Base-by-base conservation (phyloP, 2,329 filamentous ascomycete species). In the Tolypocladium tundrense region DNA sequence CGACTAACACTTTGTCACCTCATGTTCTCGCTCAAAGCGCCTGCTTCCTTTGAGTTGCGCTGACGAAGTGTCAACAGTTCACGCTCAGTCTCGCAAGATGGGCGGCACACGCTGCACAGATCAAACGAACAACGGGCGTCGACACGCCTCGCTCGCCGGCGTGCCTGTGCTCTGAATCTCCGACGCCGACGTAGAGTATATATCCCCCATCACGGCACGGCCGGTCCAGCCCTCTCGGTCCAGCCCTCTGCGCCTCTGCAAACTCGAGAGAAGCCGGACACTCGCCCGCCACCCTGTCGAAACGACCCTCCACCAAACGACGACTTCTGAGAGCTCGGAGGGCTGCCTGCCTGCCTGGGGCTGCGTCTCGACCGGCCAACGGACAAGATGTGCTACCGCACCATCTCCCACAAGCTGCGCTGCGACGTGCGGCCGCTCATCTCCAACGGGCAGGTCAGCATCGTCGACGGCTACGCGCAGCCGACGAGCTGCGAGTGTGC, bases 391-490 rank as follows among this genome's bases (percentile, higher is more conserved):
- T 68, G 66, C 42, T 66, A 65, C 42, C 61, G 59, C n/a, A 59
- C 65, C 24, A 33, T 63, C 53, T 65, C 61, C 4, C 69, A 71
- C 58, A 66, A 59, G 3, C 60, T 70, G 53, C 52, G 57, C 14
- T 71, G 69, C 64, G 68, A 71, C 55, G 55, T 61, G 40, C 65
- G 69, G 7, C 67, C 68, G 6, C 19, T 67, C 55, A 57, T 70
- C 16, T 67, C 63, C 1, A 62, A 66, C 42, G 66, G 64, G 19
- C 11, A n/a, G 1, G 55, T 55, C n/a, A 9, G 54, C n/a, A 63
- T 64, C 41, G 53, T 68, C 19, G 62, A 69, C 51, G 58, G 66
- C 10, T 68, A 70, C 58, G 55, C 60, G 0, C 9, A 51, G 1
- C 64, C 69, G 0, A 9, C 35, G 1, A 11, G 21, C 8, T 71